Evolutionary conservation across 441 rosid genomes (phyloP).

Genomic region (Pelargonium myrrhifolium): DNA sequence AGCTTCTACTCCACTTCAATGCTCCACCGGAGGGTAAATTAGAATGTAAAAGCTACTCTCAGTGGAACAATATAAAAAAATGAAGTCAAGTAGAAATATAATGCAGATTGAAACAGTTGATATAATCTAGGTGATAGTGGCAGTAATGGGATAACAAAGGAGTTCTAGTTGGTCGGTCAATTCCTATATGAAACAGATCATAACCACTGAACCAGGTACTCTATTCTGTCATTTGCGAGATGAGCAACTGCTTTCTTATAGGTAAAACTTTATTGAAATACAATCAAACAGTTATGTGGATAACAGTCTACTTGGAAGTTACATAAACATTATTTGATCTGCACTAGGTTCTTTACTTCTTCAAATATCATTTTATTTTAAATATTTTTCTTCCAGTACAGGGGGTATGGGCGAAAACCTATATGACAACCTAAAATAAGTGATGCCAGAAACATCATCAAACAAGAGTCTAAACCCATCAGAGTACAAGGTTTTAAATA

Average conservation of each 20-base stretch:
- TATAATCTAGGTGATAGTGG: slow-evolving; percentile 12
- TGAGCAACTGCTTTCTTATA: slow-evolving; percentile 16
- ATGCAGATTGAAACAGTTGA: slow-evolving; percentile 10
- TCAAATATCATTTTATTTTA: too few species aligned
- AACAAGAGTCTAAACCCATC: too few species aligned
- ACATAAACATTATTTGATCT: too few species aligned
- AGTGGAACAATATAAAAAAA: slow-evolving; percentile 6
- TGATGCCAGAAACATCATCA: too few species aligned
- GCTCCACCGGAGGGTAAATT: slow-evolving; percentile 5
- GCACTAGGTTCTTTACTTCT: too few species aligned
- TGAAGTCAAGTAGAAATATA: slow-evolving; percentile 16
- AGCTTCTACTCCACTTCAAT: slow-evolving; percentile 11
- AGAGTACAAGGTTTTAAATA: too few species aligned
- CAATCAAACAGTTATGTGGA: not conserved
- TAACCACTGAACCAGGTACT: slow-evolving; percentile 7
- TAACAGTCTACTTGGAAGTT: too few species aligned
- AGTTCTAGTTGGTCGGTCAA: slow-evolving; percentile 24
- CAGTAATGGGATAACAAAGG: slow-evolving; percentile 9
- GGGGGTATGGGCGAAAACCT: too few species aligned
- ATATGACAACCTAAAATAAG: too few species aligned
- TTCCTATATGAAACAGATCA: slow-evolving; percentile 14
- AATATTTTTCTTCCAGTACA: too few species aligned
- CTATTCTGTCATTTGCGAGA: slow-evolving; percentile 11
- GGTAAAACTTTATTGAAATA: not conserved
- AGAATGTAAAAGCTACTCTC: slow-evolving; percentile 12